A percentile compares a stretch with the other conserved stretches of the same genome.
phyloP scores from a whole-genome alignment of 805 yeast genomes.

The Hanseniaspora thailandica region DNA sequence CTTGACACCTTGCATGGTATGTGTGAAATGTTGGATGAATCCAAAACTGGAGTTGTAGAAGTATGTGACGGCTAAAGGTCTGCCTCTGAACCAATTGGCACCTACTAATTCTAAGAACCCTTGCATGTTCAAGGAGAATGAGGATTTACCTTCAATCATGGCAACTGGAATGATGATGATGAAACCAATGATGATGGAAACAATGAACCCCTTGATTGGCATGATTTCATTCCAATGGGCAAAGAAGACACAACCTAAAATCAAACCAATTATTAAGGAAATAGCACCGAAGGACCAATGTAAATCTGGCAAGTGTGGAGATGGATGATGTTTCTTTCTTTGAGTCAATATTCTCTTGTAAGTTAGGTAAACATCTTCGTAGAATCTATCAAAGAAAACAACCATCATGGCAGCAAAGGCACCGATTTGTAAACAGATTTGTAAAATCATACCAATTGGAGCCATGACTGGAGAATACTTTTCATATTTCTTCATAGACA shows the following conservation, averaged over 20 bases:
- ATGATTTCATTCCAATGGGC: slow-evolving; percentile 32
- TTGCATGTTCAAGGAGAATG: slow-evolving; percentile 45
- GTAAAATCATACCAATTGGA: slow-evolving; percentile 46
- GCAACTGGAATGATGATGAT: slow-evolving; percentile 51
- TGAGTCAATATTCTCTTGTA: slow-evolving; percentile 22
- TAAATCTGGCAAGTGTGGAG: slow-evolving; percentile 41
- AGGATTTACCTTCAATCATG: slow-evolving; percentile 51
- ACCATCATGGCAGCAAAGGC: slow-evolving; percentile 47
- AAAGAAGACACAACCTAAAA: slow-evolving; percentile 34
- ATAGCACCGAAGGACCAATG: slow-evolving; percentile 51
- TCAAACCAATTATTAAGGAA: slow-evolving; percentile 38
- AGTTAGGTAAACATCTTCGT: slow-evolving; percentile 36
- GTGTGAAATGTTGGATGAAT: slow-evolving; percentile 32
- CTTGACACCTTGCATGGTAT: slow-evolving; percentile 46
- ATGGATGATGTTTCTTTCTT: slow-evolving; percentile 13
- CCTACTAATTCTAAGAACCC: slow-evolving; percentile 53
- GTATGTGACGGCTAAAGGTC: slow-evolving; percentile 50
- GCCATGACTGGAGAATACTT: slow-evolving; percentile 54
- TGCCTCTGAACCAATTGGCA: slow-evolving; percentile 54
- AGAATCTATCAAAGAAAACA: slow-evolving; percentile 41
- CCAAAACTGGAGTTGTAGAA: slow-evolving; percentile 43
- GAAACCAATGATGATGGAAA: slow-evolving; percentile 44
- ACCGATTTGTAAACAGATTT: slow-evolving; percentile 53
- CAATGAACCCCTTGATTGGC: slow-evolving; percentile 35
- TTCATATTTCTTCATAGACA: slow-evolving; percentile 38